Evolutionary conservation across 2,329 filamentous ascomycete genomes (phyloP).

Genomic region (Camptophora hylomeconis): DNA sequence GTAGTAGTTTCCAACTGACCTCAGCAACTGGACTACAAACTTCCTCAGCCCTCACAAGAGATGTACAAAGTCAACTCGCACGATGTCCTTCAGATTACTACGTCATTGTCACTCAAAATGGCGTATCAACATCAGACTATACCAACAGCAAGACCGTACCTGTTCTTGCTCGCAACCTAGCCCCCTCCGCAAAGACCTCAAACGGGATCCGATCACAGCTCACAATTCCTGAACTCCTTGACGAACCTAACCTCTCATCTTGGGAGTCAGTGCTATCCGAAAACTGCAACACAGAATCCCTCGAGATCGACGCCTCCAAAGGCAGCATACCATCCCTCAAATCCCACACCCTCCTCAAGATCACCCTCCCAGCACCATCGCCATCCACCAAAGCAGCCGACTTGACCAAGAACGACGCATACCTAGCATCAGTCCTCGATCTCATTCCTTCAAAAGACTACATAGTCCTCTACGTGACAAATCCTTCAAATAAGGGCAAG

Average conservation of each 20-base stretch:
- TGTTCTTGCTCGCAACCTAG: too few relatives aligned
- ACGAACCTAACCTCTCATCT: slow-evolving; percentile 30
- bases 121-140: slow-evolving; percentile 59
- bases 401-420: slow-evolving; percentile 24
- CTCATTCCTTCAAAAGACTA: slow-evolving; percentile 42
- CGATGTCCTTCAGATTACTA: slow-evolving; percentile 64
- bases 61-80: slow-evolving; percentile 38
- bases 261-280: slow-evolving; percentile 31
- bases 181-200: slow-evolving; percentile 2
- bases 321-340: slow-evolving; percentile 13
- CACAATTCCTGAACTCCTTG: slow-evolving; percentile 41
- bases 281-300: slow-evolving; percentile 34
- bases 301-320: slow-evolving; percentile 29
- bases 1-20: slow-evolving; percentile 18
- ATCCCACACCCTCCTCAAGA: slow-evolving; percentile 25
- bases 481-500: slow-evolving; percentile 31
- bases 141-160: slow-evolving; percentile 37
- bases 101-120: slow-evolving; percentile 64
- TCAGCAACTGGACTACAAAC: slow-evolving; percentile 30
- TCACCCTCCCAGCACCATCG: slow-evolving; percentile 30
- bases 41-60: slow-evolving; percentile 28
- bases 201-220: slow-evolving; percentile 35
- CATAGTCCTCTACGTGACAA: slow-evolving; percentile 65
- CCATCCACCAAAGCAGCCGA: slow-evolving; percentile 6
- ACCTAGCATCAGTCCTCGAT: slow-evolving; percentile 34